These are phyloP conservation scores for Cetradonia linearis DNA, from an alignment of 495 filamentous ascomycete species.

Conservation along the genomic window DNA sequence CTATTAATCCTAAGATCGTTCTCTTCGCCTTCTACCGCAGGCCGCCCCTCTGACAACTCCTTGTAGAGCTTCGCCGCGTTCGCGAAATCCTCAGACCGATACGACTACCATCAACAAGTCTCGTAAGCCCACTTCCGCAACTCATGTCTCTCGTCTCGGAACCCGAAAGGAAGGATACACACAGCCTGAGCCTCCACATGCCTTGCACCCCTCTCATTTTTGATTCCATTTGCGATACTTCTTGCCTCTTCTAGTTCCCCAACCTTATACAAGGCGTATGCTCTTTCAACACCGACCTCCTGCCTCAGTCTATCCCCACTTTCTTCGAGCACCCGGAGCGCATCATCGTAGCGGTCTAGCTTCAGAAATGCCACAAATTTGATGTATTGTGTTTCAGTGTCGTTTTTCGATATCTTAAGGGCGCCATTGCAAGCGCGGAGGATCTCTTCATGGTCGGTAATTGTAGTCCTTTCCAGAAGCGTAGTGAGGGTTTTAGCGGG, in stretches of 20 bases:
- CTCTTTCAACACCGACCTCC: slow-evolving; percentile 62
- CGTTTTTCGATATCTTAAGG: slow-evolving; percentile 51
- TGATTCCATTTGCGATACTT: slow-evolving; percentile 41
- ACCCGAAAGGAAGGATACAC: slow-evolving; percentile 26
- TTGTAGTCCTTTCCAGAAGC: slow-evolving; percentile 46
- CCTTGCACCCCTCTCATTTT: slow-evolving; percentile 49
- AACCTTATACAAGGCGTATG: slow-evolving; percentile 85
- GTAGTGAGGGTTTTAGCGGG: slow-evolving; percentile 42
- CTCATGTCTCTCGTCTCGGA: not conserved
- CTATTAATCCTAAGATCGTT: slow-evolving; percentile 82
- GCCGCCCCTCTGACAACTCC: slow-evolving; percentile 41
- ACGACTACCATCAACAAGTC: slow-evolving; percentile 40
- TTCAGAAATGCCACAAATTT: slow-evolving; percentile 81
- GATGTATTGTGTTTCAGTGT: slow-evolving; percentile 61
- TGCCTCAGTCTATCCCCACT: slow-evolving; percentile 58
- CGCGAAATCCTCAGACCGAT: slow-evolving; percentile 74
- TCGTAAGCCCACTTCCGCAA: slow-evolving; percentile 9
- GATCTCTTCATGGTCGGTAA: slow-evolving; percentile 68
- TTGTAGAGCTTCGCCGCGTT: slow-evolving; percentile 60
- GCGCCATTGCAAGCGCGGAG: slow-evolving; percentile 60
- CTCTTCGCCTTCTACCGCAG: slow-evolving; percentile 52
- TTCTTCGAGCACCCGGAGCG: slow-evolving; percentile 63
- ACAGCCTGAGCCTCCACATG: slow-evolving; percentile 87
- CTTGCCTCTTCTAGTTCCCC: slow-evolving; percentile 66
- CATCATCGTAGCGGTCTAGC: slow-evolving; percentile 88